A percentile compares a stretch with the other conserved stretches of the same genome.
phyloP scores from a whole-genome alignment of 805 yeast species.

The Candida xiaguanensis region DNA sequence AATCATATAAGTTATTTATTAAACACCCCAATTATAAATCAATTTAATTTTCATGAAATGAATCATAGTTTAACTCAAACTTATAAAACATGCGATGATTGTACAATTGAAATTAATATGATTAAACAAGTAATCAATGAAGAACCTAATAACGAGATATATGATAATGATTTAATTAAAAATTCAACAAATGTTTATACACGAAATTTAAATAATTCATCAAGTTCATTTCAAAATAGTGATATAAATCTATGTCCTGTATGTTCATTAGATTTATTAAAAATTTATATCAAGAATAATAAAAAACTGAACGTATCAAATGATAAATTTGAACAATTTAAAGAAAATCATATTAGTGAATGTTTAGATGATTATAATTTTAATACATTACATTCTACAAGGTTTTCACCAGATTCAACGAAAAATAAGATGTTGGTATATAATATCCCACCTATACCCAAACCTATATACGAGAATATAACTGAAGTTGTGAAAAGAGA shows the following conservation, averaged over 20 bases:
- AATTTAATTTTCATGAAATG: slow-evolving; percentile 47
- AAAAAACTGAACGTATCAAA: slow-evolving; percentile 12
- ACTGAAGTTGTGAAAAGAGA: neutral
- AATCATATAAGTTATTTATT: slow-evolving; percentile 53
- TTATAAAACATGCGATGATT: slow-evolving; percentile 73
- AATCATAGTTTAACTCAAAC: slow-evolving; percentile 38
- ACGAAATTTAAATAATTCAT: slow-evolving; percentile 2
- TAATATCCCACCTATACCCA: slow-evolving; percentile 47
- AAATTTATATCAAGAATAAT: slow-evolving; percentile 16
- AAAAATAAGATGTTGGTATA: slow-evolving; percentile 86
- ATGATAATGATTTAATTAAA: slow-evolving; percentile 17
- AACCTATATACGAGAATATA: slow-evolving; percentile 34
- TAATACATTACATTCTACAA: slow-evolving; percentile 52
- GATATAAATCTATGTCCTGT: slow-evolving; percentile 40
- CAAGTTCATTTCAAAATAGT: slow-evolving; percentile 10
- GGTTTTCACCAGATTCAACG: slow-evolving; percentile 26
- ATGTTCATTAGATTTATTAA: slow-evolving; percentile 30
- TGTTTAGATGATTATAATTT: slow-evolving; percentile 73
- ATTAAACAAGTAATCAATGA: slow-evolving; percentile 35
- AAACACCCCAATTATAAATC: slow-evolving; percentile 44
- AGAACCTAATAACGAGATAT: neutral
- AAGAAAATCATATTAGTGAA: slow-evolving; percentile 64
- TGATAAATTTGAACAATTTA: slow-evolving; percentile 33
- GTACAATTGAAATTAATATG: slow-evolving; percentile 61
- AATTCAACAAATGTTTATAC: neutral